Percentiles rank a stretch among this genome's conserved stretches.
phyloP scores from a whole-genome alignment of 805 yeast genomes.

The Wickerhamomyces silvicola region DNA sequence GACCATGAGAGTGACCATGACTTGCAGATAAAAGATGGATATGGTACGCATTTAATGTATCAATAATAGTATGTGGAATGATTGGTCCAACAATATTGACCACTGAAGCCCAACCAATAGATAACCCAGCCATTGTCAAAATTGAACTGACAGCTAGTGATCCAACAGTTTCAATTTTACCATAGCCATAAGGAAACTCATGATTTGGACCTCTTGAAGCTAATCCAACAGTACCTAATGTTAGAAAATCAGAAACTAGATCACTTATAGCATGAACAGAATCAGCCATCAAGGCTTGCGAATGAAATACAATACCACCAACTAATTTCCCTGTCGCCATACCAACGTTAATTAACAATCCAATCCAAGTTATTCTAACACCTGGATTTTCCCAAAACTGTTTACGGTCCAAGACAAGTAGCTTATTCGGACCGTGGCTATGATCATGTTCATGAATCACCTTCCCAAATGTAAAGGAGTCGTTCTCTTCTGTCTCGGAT shows the following conservation, averaged over 20 bases:
- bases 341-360: constrained; percentile 73
- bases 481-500: constrained; percentile 38
- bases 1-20: constrained; percentile 27
- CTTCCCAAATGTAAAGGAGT: constrained; percentile 30
- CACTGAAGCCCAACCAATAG: constrained; percentile 84
- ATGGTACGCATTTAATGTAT: constrained; percentile 45
- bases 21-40: constrained; percentile 34
- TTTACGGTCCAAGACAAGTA: constrained; percentile 33
- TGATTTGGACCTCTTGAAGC: constrained; percentile 54
- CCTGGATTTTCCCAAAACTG: constrained; percentile 65
- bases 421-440: constrained; percentile 25
- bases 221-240: constrained; percentile 81
- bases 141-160: constrained; percentile 83
- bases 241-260: constrained; percentile 80
- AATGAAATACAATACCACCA: constrained; percentile 90
- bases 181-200: constrained; percentile 80
- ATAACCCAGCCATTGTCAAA: constrained; percentile 78
- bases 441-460: constrained; percentile 30
- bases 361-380: constrained; percentile 89
- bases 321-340: constrained; percentile 82
- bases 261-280: constrained; percentile 92
- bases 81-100: constrained; percentile 61
- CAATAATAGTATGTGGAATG: constrained; percentile 56
- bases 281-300: constrained; percentile 91
- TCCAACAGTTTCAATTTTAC: constrained; percentile 89